Evolutionary conservation across 495 filamentous ascomycete genomes (phyloP).

Genomic region (Wilcoxina mikolae): DNA sequence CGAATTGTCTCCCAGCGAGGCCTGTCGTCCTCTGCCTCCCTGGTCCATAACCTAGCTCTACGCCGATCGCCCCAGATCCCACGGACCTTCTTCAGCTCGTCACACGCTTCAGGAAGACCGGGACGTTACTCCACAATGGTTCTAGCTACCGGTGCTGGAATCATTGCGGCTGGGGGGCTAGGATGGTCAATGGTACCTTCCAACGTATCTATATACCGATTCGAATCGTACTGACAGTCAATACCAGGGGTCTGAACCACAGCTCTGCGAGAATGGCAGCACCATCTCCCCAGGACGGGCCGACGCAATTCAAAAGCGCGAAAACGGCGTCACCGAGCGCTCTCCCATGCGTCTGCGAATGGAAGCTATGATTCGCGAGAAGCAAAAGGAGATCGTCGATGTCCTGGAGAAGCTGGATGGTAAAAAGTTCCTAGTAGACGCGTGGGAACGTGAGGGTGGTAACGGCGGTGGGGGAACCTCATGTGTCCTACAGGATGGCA

Average conservation of each 20-base stretch:
- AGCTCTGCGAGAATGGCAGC: background rate
- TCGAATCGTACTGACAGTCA: background rate
- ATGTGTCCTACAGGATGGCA: conserved; percentile 87
- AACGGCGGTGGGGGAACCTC: conserved; percentile 67
- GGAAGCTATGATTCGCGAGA: conserved; percentile 85
- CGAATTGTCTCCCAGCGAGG: conserved; percentile 4
- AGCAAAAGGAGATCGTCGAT: conserved; percentile 72
- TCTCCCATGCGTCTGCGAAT: conserved; percentile 96
- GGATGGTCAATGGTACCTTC: background rate
- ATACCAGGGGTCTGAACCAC: background rate
- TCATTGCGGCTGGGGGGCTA: background rate
- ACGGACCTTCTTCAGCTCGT: conserved; percentile 4
- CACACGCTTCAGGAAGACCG: background rate
- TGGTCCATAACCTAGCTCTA: conserved; percentile 4
- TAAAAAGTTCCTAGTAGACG: conserved; percentile 62
- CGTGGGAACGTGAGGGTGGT: conserved; percentile 74
- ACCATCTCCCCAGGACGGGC: background rate
- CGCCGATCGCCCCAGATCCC: conserved; percentile 6
- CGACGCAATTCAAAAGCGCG: conserved; percentile 50
- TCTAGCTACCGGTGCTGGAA: background rate
- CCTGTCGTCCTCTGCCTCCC: background rate
- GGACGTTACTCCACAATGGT: background rate
- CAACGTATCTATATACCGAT: background rate
- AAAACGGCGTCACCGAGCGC: conserved; percentile 47
- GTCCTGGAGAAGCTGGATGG: conserved; percentile 73